Evolutionary conservation across 1,139 yeast species (phyloP), one percentile per base, ranked within the genome.

Genomic region (Candida buenavistaensis): DNA sequence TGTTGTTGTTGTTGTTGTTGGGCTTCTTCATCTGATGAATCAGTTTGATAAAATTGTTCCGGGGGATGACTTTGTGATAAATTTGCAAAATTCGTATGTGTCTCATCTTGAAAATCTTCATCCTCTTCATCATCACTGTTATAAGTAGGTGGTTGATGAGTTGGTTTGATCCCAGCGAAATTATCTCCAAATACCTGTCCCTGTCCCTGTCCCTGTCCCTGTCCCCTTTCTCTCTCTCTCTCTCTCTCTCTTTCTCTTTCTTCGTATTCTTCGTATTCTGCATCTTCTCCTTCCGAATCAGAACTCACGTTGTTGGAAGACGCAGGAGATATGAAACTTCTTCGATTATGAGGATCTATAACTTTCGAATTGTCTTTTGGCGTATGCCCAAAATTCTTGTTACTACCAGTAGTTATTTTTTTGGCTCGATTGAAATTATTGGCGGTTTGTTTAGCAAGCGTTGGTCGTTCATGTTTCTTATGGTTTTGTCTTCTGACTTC

Each of bases 401-500:
- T 29, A 10, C 22, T 29, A 4, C 32, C 32, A 6, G 32, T 23
- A 9, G 32, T 29, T 14, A 29, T 38, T 35, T 50, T 52, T 26
- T 48, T 45, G 12, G 54, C 55, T 22, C 46, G 44, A 26, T 57
- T 54, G 26, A 60, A 43, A 35, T 54, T 62, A 36, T 58, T 57
- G 3, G 64, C 64, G 2, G 69, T 68, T 23, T 28, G 31, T 40
- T 64, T 63, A 14, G 58, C 62, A 13, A 64, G 40, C 37, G 54
- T 54, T 11, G 54, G 39, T 14, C 52, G 37, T 19, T 40, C 33
- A 12, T 38, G 37, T 26, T 39, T 48, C 30, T 44, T 51, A 26
- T 50, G 48, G 17, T 58, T 54, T 31, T 57, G 54, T 37, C 49
- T 51, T 32, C 56, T 30, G 45, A 41, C 52, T 46, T 52, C 45